Evolutionary conservation across 2,329 filamentous ascomycete species (phyloP).

Genomic region (Trichoderma sp.): DNA sequence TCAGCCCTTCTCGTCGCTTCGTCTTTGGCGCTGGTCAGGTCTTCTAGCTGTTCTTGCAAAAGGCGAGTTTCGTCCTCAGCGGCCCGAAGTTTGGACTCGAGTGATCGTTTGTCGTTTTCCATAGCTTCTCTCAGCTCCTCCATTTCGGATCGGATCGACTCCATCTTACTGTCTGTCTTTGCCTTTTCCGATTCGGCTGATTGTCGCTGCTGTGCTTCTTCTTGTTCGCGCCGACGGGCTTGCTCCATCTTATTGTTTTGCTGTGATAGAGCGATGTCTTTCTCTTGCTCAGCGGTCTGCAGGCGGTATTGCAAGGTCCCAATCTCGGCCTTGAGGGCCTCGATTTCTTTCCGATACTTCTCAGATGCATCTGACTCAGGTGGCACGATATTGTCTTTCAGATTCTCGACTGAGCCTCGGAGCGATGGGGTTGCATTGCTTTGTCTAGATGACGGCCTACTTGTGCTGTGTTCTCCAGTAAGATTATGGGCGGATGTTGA

Average conservation of each 20-base stretch:
- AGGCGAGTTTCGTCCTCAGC: conserved; percentile 71
- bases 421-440: conserved; percentile 44
- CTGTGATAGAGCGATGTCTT: conserved; percentile 74
- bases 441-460: conserved; percentile 45
- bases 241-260: conserved; percentile 85
- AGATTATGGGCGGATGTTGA: conserved; percentile 62
- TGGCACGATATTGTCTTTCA: conserved; percentile 60
- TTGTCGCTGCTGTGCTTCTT: conserved; percentile 72
- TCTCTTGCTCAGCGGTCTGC: conserved; percentile 83
- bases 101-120: conserved; percentile 60
- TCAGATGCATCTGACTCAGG: conserved; percentile 62
- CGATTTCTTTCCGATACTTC: conserved; percentile 58
- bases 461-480: conserved; percentile 49
- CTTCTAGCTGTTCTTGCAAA: conserved; percentile 79
- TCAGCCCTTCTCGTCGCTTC: conserved; percentile 67
- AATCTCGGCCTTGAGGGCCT: conserved; percentile 86
- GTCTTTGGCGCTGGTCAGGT: conserved; percentile 63
- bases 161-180: conserved; percentile 52
- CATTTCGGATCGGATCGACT: conserved; percentile 54
- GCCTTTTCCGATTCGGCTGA: conserved; percentile 58
- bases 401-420: conserved; percentile 58
- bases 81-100: conserved; percentile 70
- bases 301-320: conserved; percentile 87
- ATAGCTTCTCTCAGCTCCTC: conserved; percentile 52
- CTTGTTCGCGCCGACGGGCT: conserved; percentile 76